Conservation (phyloP, 495 filamentous ascomycete genomes). For the Penicillium taxi region DNA sequence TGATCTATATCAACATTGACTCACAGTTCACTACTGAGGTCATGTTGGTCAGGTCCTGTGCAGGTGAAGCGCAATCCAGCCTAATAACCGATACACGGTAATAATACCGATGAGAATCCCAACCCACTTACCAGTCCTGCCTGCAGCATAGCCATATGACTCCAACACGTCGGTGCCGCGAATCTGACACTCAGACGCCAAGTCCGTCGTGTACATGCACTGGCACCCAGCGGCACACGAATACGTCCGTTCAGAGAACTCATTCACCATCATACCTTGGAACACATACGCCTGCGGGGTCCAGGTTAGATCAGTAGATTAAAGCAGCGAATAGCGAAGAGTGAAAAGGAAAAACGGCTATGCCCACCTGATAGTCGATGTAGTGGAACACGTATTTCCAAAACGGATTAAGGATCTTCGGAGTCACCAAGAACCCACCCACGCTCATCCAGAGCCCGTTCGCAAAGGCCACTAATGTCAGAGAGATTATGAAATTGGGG, state of each 20-base stretch:
- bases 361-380: constrained; percentile 63
- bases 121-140: constrained; percentile 58
- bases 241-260: constrained; percentile 58
- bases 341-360: background rate
- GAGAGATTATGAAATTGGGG: constrained; percentile 67
- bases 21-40: too few species aligned
- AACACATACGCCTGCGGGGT: constrained; percentile 58
- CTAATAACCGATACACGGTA: constrained; percentile 61
- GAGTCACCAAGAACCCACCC: constrained; percentile 68
- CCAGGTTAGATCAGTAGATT: background rate
- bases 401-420: constrained; percentile 64
- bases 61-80: constrained; percentile 37
- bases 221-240: constrained; percentile 48
- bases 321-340: background rate
- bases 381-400: constrained; percentile 80
- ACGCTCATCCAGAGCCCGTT: constrained; percentile 86
- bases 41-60: constrained; percentile 24
- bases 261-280: constrained; percentile 87
- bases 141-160: constrained; percentile 57
- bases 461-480: constrained; percentile 70
- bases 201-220: constrained; percentile 61
- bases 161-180: constrained; percentile 58
- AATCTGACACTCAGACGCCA: constrained; percentile 58
- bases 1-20: too few species aligned
- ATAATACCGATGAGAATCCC: constrained; percentile 71